Evolutionary conservation across 2,329 filamentous ascomycete species (phyloP), one percentile per base, ranked within the genome.

Genomic region (Pseudogymnoascus sp.): DNA sequence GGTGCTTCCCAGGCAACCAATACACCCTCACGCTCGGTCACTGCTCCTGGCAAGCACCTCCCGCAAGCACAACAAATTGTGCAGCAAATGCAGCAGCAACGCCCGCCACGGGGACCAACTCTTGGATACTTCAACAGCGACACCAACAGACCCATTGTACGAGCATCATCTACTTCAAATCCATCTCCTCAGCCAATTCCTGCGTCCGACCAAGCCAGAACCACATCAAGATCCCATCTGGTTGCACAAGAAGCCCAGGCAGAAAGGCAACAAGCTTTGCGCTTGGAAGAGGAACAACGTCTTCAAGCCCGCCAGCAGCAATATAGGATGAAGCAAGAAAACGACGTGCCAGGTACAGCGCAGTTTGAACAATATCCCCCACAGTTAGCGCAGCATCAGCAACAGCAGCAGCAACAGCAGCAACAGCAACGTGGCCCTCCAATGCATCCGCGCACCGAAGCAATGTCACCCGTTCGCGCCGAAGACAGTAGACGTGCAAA

Each of bases 291-390:
- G 28, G 57, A 62, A 39, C 61, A 34, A 35, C 62, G 60, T 8
- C 58, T 41, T 14, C 30, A 41, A n/a, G 34, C 57, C 4, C 58
- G 30, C n/a, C 60, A 62, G 20, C 57, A 62, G 57, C 74, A 74
- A 32, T 72, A 70, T 60, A 69, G 72, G n/a, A 63, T 70, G 63
- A 71, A 72, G 62, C 67, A 71, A 62, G 70, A 72, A 60, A 62
- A 50, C 2, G 68, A 70, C 11, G 71, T 32, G 61, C 69, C 47
- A 70, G 74, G 64, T 65, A 70, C 60, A 69, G 77, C 60, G 61
- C 70, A 65, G 69, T 75, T 62, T 58, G 71, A 72, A 57, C 63
- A 65, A 11, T 72, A 71, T 61, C 59, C 64, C 2, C 62, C 16
- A 54, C 47, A 54, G 30, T 6, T 54, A 54, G n/a, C 67, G n/a